Conservation (phyloP, 768 basidiomycete genomes). For the Rhizopogon vesiculosus region DNA sequence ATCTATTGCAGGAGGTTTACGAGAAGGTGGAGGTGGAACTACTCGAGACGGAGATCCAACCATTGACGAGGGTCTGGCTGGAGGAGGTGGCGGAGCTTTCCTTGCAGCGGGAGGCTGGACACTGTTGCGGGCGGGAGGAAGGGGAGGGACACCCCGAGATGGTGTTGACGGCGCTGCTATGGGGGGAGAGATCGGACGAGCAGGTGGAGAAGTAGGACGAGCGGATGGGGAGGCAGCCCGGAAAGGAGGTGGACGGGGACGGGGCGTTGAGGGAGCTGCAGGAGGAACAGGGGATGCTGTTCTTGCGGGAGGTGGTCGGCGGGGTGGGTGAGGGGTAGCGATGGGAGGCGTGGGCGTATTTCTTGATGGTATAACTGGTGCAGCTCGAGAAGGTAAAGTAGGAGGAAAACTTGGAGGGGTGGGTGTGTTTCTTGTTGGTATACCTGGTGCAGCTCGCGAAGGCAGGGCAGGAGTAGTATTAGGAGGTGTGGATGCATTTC, state of each 20-base stretch:
- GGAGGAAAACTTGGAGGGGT: slow-evolving; percentile 39
- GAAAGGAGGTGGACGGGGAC: slow-evolving; percentile 27
- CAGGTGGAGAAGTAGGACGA: slow-evolving; percentile 23
- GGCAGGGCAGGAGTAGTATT: slow-evolving; percentile 31
- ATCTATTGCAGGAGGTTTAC: slow-evolving; percentile 27
- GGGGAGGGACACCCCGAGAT: slow-evolving; percentile 14
- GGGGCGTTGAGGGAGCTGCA: slow-evolving; percentile 12
- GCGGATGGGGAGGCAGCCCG: slow-evolving; percentile 24
- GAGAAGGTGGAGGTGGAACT: slow-evolving; percentile 36
- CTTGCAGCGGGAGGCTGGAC: slow-evolving; percentile 34
- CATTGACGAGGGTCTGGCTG: slow-evolving; percentile 35
- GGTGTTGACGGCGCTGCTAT: slow-evolving; percentile 7
- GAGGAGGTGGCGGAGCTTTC: slow-evolving; percentile 41
- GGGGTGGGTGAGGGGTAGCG: slow-evolving; percentile 38
- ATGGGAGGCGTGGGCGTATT: slow-evolving; percentile 38
- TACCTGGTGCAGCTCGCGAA: slow-evolving; percentile 27
- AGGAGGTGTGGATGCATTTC: slow-evolving; percentile 37
- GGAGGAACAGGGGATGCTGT: slow-evolving; percentile 22
- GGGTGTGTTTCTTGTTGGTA: slow-evolving; percentile 38
- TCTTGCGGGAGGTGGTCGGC: slow-evolving; percentile 16
- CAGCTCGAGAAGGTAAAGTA: slow-evolving; percentile 30
- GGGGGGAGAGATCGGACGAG: slow-evolving; percentile 22
- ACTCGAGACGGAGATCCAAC: slow-evolving; percentile 23
- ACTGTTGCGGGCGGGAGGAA: slow-evolving; percentile 28
- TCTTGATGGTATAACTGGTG: slow-evolving; percentile 34